Base-by-base conservation (phyloP, 164 flowering plant genomes). In the Chimonanthus salicifolius region DNA sequence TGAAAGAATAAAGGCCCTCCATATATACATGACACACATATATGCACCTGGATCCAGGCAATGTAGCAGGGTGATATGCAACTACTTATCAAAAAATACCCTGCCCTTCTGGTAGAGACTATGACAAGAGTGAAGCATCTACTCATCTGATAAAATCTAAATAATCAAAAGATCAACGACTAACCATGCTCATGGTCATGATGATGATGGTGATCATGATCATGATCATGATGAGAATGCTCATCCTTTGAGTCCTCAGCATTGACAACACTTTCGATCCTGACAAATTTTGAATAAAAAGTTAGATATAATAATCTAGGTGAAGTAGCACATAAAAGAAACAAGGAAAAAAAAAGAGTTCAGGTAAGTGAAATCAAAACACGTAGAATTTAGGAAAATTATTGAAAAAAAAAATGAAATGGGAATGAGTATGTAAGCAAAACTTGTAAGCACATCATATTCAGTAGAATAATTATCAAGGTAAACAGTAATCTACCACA, bases 251-350 rank as follows among this genome's bases (percentile, higher is more conserved):
- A 81, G 71, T 60, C 84, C 72, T 91, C 89, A 75, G 76, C 81
- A 72, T 83, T 80, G 54, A 95, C 89, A 77, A 84, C 90, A 83
- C 91, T 84, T 77, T 88, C 90, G 74, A 87, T 86, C 81, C 90
- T 87, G 80, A 69, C 51, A 47, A 71, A 45, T 13, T 45, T 9
- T 11, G 47, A 71, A 71, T 10, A 20, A 47, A 46, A 73, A 62
- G 62, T 51, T 45, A 63, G 62, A 46, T 49, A 68, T 47, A 20
- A 71, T 51, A 20, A 73, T 62, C 67, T 49, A 49, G 47, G 15
- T 8, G 48, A 6, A 63, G 18, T 10, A 44, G 3, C 47, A 44
- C 15, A 66, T 8, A 45, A 33, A 60, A 43, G 18, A 47, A 49
- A 70, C 3, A 46, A 45, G 46, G 48, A 18, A 13, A 68, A 16